Conservation (phyloP, 305 asterid genomes). For the Striga hermonthica region DNA sequence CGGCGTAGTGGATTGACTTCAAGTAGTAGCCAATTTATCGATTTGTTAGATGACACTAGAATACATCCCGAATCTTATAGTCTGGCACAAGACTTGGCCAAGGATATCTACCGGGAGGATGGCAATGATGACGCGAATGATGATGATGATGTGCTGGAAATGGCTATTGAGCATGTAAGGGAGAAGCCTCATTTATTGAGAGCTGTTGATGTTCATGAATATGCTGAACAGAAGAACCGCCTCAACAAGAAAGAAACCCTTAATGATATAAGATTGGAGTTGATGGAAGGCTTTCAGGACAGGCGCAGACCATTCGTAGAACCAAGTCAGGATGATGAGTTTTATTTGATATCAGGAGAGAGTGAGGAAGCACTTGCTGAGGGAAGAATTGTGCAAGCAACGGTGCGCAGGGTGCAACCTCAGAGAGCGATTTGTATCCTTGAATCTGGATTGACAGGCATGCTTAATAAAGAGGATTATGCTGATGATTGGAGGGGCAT, state of each 20-base stretch:
- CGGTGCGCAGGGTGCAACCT: constrained; percentile 78
- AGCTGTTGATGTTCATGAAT: constrained; percentile 61
- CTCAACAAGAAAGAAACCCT: constrained; percentile 77
- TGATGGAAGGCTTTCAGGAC: constrained; percentile 95
- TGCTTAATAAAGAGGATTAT: constrained; percentile 76
- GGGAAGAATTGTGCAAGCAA: constrained; percentile 89
- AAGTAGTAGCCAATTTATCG: constrained; percentile 84
- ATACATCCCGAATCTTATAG: constrained; percentile 92
- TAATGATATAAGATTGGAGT: constrained; percentile 75
- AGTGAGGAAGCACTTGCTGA: constrained; percentile 78
- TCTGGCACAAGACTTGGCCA: constrained; percentile 90
- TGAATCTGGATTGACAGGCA: constrained; percentile 89
- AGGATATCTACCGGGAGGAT: constrained; percentile 80
- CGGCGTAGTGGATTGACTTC: constrained; percentile 88
- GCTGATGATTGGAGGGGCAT: constrained; percentile 86
- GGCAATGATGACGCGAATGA: constrained; percentile 73
- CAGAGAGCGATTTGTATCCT: constrained; percentile 73
- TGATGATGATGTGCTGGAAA: constrained; percentile 87
- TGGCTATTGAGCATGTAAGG: constrained; percentile 93
- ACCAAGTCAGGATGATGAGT: constrained; percentile 86
- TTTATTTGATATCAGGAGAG: constrained; percentile 90
- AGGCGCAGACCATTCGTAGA: constrained; percentile 68
- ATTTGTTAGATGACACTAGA: constrained; percentile 92
- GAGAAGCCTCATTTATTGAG: constrained; percentile 85
- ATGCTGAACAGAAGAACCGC: constrained; percentile 64